These are phyloP conservation scores for Pisolithus microcarpus DNA, from an alignment of 768 basidiomycete species.

Conservation along the genomic window DNA sequence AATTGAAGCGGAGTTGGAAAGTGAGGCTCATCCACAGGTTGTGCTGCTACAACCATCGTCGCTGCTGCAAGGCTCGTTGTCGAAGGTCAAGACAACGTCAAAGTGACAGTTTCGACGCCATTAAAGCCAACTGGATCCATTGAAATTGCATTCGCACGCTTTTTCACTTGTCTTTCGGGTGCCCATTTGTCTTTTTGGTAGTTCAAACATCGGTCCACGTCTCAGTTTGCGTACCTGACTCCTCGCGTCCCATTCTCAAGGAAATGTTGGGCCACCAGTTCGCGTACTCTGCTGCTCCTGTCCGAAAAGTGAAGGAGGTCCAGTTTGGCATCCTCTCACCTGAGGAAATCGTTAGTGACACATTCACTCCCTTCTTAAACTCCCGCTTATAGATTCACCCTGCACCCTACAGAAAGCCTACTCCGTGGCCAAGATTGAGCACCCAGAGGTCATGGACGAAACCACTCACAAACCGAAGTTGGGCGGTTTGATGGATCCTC, in stretches of 20 bases:
- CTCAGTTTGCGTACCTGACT: slow-evolving; percentile 14
- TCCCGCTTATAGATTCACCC: slow-evolving; percentile 9
- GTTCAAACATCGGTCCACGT: neutral
- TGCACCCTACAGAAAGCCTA: slow-evolving; percentile 77
- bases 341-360: slow-evolving; percentile 79
- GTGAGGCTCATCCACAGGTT: slow-evolving; percentile 27
- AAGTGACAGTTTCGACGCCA: neutral
- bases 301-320: slow-evolving; percentile 94
- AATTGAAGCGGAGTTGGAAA: slow-evolving; percentile 30
- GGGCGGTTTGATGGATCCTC: slow-evolving; percentile 95
- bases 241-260: slow-evolving; percentile 6
- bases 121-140: neutral
- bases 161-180: slow-evolving; percentile 8
- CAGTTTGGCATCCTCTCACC: slow-evolving; percentile 98
- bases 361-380: neutral
- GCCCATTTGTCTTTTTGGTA: slow-evolving; percentile 11
- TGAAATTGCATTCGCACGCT: slow-evolving; percentile 4
- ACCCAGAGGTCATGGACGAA: slow-evolving; percentile 98
- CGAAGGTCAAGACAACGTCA: slow-evolving; percentile 3
- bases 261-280: slow-evolving; percentile 85
- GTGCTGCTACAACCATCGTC: slow-evolving; percentile 29
- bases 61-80: slow-evolving; percentile 13
- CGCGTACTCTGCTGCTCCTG: slow-evolving; percentile 87
- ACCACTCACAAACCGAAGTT: slow-evolving; percentile 81
- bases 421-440: slow-evolving; percentile 96